A percentile compares a stretch with the other conserved stretches of the same genome.
Evolutionary conservation across 1,139 yeast genomes (phyloP).

Genomic region (Diutina ranongensis): DNA sequence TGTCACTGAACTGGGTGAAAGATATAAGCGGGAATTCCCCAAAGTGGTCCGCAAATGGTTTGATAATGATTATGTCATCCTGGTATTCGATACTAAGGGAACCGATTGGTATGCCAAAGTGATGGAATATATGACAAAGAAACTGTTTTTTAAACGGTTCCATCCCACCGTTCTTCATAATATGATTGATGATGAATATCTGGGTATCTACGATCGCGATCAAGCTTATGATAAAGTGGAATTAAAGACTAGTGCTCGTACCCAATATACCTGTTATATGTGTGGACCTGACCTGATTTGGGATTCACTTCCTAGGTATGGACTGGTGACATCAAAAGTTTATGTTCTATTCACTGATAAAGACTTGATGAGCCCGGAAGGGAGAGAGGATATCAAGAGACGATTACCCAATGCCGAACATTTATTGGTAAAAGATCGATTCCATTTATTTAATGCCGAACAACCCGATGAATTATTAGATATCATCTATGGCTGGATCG

Average conservation of each 20-base stretch:
- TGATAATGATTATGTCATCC: background rate
- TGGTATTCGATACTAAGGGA: background rate
- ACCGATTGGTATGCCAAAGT: background rate
- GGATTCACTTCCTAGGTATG: constrained; percentile 1
- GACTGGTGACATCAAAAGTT: background rate
- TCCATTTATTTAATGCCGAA: constrained; percentile 3
- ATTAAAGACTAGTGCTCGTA: background rate
- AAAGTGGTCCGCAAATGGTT: background rate
- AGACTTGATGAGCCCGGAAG: background rate
- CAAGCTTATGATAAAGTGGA: background rate
- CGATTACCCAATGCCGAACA: constrained; percentile 1
- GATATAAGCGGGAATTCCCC: background rate
- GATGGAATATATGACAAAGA: background rate
- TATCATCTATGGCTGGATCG: background rate
- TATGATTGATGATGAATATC: constrained; percentile 1
- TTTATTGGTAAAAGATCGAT: background rate
- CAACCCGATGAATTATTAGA: constrained; percentile 2
- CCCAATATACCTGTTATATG: background rate
- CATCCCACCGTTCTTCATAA: background rate
- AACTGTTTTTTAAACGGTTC: constrained; percentile 2
- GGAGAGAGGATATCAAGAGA: background rate
- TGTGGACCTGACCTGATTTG: background rate
- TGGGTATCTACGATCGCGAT: background rate
- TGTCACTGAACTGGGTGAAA: constrained; percentile 2
- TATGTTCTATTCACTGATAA: constrained; percentile 1